Evolutionary conservation across 805 yeast species (phyloP), one percentile per base, ranked within the genome.

Genomic region (Candida maltosa): DNA sequence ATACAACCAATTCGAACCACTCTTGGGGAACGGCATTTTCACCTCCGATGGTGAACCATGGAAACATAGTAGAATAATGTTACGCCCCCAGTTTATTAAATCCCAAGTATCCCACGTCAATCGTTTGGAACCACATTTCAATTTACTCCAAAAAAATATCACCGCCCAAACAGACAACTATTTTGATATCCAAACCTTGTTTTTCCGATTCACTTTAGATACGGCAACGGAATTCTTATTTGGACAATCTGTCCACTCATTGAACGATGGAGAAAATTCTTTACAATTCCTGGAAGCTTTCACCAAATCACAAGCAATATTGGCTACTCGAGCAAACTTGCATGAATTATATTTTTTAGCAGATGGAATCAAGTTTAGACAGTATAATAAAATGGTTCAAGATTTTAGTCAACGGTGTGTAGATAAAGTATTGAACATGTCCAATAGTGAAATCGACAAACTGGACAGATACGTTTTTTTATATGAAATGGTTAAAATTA

Each of bases 151-250:
- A 27, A 39, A 46, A 26, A 56, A 51, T 31, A 45, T 56, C 18
- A 45, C 32, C 19, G 24, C 26, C 4, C 14, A 38, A 16, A 33
- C 48, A 7, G 62, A 62, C 4, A 27, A 37, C 14, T 41, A 48
- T 10, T 47, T 62, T 35, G 59, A 62, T 39, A 40, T 60, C 25
- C 69, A 62, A 34, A 62, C 60, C 22, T 54, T 60, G 31, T 56
- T 61, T 36, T 57, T 54, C 40, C 51, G 48, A 28, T 54, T 64
- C 20, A 63, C 70, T 8, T 55, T 65, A 34, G 71, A 65, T 44
- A 54, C 69, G 17, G 56, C 70, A 5, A 49, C 67, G 5, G 70
- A 64, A 40, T 62, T 65, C 42, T 51, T 65, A 34, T 62, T 65
- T 45, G 71, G 70, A 12, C 62, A 60, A 39, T 47, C 61, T 17